Evolutionary conservation across 1,284 basidiomycete genomes (phyloP).

Genomic region (Ustilago xerochloae): DNA sequence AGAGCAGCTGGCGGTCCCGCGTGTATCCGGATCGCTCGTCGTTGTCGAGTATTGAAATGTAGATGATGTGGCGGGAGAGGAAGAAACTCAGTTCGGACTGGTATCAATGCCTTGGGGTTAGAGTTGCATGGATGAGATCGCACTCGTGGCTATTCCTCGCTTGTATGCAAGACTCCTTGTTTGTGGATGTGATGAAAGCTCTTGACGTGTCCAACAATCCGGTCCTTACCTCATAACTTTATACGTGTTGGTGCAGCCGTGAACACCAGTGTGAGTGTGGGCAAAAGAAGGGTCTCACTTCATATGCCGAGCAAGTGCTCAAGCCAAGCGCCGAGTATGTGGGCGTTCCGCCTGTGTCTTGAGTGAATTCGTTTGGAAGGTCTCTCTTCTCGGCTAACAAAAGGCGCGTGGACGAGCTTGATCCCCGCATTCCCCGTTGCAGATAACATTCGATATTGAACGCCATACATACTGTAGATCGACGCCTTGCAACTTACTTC

Average conservation of each 20-base stretch:
- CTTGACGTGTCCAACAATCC: too few species aligned
- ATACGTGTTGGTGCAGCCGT: too few species aligned
- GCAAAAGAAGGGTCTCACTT: neutral
- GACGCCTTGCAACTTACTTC: neutral
- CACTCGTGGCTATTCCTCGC: neutral
- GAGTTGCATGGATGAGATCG: neutral
- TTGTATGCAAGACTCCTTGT: neutral
- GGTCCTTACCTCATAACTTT: too few species aligned
- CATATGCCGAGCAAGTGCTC: slow-evolving; percentile 3
- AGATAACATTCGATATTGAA: slow-evolving; percentile 1
- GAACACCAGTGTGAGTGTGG: neutral
- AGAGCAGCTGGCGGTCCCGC: too few species aligned
- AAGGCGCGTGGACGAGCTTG: too few species aligned
- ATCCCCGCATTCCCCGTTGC: slow-evolving; percentile 13
- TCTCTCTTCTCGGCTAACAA: neutral
- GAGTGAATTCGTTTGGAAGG: neutral
- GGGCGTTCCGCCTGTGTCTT: too few species aligned
- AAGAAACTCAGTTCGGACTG: neutral
- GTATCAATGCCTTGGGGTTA: neutral
- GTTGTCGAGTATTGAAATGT: too few species aligned
- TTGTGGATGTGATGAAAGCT: neutral
- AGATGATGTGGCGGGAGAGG: too few species aligned
- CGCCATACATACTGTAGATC: neutral
- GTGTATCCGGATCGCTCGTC: too few species aligned
- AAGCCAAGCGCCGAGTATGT: too few species aligned